These are phyloP conservation scores for Yamadazyma spencermartinsiae DNA, from an alignment of 1,139 yeast genomes.

Conservation along the genomic window DNA sequence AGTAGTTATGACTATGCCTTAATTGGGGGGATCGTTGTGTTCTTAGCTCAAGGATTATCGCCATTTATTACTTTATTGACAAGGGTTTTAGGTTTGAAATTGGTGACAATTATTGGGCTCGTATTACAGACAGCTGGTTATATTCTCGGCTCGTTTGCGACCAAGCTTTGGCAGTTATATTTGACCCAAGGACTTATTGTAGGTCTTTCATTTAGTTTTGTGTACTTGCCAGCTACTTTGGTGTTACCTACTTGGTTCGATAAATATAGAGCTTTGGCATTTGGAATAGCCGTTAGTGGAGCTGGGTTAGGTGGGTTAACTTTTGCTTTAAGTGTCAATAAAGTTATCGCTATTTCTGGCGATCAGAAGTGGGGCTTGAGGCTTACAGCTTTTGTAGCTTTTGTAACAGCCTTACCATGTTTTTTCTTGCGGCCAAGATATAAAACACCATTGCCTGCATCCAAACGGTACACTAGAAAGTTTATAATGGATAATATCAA, in stretches of 20 bases:
- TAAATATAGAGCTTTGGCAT: conserved; percentile 55
- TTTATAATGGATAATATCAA: conserved; percentile 22
- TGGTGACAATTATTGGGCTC: conserved; percentile 48
- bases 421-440: conserved; percentile 47
- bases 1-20: conserved; percentile 61
- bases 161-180: conserved; percentile 61
- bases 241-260: conserved; percentile 66
- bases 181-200: conserved; percentile 68
- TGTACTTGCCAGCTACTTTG: conserved; percentile 59
- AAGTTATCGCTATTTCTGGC: conserved; percentile 50
- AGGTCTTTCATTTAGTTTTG: conserved; percentile 60
- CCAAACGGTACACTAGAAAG: conserved; percentile 20
- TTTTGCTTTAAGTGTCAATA: conserved; percentile 50
- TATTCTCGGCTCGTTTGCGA: conserved; percentile 64
- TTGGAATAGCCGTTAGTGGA: conserved; percentile 62
- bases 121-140: conserved; percentile 56
- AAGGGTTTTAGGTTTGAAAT: conserved; percentile 35
- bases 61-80: conserved; percentile 48
- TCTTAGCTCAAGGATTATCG: conserved; percentile 56
- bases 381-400: conserved; percentile 46
- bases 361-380: conserved; percentile 68
- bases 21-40: conserved; percentile 66
- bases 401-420: conserved; percentile 23
- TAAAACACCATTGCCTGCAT: conserved; percentile 8
- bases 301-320: conserved; percentile 68